Conservation (phyloP, 2,329 filamentous ascomycete genomes). For the Gyromitra esculenta region DNA sequence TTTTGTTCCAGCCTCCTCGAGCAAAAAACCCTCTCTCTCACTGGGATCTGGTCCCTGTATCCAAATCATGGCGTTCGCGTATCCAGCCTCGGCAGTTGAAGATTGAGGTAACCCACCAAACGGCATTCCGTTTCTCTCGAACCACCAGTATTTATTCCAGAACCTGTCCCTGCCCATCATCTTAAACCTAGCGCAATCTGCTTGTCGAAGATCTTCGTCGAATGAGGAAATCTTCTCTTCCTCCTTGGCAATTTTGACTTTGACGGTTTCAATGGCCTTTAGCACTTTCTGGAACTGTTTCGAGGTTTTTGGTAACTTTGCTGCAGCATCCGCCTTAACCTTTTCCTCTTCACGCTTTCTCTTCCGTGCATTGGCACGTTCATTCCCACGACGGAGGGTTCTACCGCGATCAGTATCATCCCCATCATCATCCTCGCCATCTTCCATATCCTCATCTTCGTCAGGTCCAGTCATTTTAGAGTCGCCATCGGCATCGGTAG, state of each 20-base stretch:
- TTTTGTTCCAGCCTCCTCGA: conserved; percentile 56
- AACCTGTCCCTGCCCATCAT: conserved; percentile 93
- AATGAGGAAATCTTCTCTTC: conserved; percentile 86
- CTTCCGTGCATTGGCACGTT: conserved; percentile 76
- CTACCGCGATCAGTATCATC: conserved; percentile 70
- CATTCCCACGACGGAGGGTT: conserved; percentile 70
- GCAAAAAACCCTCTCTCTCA: conserved; percentile 75
- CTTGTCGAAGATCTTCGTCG: conserved; percentile 92
- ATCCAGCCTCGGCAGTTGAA: conserved; percentile 85
- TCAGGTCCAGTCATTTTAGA: conserved; percentile 72
- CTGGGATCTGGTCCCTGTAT: conserved; percentile 93
- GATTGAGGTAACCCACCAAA: conserved; percentile 87
- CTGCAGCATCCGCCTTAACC: conserved; percentile 68
- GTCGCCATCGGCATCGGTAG: conserved; percentile 65
- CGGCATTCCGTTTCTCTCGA: conserved; percentile 98
- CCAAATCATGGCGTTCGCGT: conserved; percentile 96
- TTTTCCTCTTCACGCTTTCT: conserved; percentile 79
- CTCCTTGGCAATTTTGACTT: conserved; percentile 79
- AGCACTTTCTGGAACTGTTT: conserved; percentile 89
- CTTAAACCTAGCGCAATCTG: conserved; percentile 88
- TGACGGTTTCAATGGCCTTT: conserved; percentile 88
- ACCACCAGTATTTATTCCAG: conserved; percentile 99
- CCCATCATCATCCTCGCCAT: conserved; percentile 74
- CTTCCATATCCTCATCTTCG: conserved; percentile 68
- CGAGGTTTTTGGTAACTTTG: conserved; percentile 77